A percentile compares a stretch with the other conserved stretches of the same genome.
Conservation (phyloP, 116 monocot genomes). For the Zostera marina region DNA sequence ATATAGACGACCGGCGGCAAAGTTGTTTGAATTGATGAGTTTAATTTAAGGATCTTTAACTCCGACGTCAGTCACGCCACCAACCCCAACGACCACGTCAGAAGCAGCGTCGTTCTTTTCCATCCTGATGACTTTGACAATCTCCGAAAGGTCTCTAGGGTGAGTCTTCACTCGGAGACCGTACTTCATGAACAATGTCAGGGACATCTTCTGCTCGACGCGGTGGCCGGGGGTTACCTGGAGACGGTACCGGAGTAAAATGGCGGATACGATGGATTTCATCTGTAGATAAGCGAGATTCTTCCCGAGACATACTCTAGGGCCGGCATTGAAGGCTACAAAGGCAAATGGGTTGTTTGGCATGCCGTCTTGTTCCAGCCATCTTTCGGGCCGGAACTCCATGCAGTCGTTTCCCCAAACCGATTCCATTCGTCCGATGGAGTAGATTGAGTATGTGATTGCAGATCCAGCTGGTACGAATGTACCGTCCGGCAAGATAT, state of each 20-base stretch:
- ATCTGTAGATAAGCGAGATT: constrained; percentile 24
- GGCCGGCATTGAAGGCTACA: constrained; percentile 22
- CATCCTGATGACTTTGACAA: neutral
- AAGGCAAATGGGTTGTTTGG: constrained; percentile 4
- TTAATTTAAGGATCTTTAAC: too few species aligned
- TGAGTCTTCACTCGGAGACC: constrained; percentile 12
- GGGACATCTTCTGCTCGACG: constrained; percentile 29
- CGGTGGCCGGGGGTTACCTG: constrained; percentile 9
- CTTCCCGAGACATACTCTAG: constrained; percentile 22
- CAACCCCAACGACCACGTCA: too few species aligned
- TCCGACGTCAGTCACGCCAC: too few species aligned
- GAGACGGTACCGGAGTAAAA: constrained; percentile 16
- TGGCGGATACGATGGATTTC: constrained; percentile 19
- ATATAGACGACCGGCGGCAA: too few species aligned
- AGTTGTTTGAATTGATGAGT: too few species aligned
- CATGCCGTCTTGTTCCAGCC: constrained; percentile 7
- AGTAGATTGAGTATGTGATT: constrained; percentile 10
- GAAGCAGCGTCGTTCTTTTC: too few species aligned
- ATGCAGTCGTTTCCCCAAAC: constrained; percentile 11
- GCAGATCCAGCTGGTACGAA: constrained; percentile 6
- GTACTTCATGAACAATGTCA: constrained; percentile 28
- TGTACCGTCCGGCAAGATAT: constrained; percentile 10
- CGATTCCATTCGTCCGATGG: constrained; percentile 5
- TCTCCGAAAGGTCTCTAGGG: constrained; percentile 7
- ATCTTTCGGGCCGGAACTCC: constrained; percentile 14